Evolutionary conservation across 2,329 filamentous ascomycete species (phyloP), one percentile per base, ranked within the genome.

Genomic region (Didymella arachidicola): DNA sequence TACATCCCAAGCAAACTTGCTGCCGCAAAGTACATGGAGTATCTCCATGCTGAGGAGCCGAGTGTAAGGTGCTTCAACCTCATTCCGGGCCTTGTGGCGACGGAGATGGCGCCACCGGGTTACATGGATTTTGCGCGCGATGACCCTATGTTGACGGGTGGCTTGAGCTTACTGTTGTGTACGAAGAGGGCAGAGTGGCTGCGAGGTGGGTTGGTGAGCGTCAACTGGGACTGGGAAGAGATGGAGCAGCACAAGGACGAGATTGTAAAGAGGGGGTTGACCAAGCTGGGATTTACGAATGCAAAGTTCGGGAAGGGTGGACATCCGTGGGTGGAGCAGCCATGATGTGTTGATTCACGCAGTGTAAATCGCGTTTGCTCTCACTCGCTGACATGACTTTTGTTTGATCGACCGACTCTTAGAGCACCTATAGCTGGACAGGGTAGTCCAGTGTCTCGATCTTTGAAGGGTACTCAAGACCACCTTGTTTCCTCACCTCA

Each of bases 401-500:
- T 39, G n/a, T 19, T 39, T 7, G 18, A 19, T 19, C 36, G n/a
- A n/a, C 8, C 36, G n/a, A 19, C 7, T 39, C 6, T 39, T 11
- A 38, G 3, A 19, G 36, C 18, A 11, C 18, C 7, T 62, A 75
- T 44, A 76, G 53, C 50, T 71, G 68, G 6, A 69, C 69, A 5
- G 74, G 74, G 49, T 68, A 76, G 26, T 74, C 66, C 3, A 66
- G 64, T 26, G 72, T 86, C 82, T 90, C 88, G 72, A 91, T 90
- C 74, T 84, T 83, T 63, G 87, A 82, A 1, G 87, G 87, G 77
- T 89, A 90, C 53, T 71, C 80, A 73, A 91, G 76, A 2, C 82
- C 85, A 49, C 84, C 83, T 77, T 89, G 86, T 73, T 79, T 83
- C 68, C 88, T 81, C 12, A 87, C 85, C 77, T 89, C 84, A 79